A percentile compares a stretch with the other conserved stretches of the same genome.
phyloP scores from a whole-genome alignment of 176 grass and related monocot genomes.

The Eragrostis curvula region DNA sequence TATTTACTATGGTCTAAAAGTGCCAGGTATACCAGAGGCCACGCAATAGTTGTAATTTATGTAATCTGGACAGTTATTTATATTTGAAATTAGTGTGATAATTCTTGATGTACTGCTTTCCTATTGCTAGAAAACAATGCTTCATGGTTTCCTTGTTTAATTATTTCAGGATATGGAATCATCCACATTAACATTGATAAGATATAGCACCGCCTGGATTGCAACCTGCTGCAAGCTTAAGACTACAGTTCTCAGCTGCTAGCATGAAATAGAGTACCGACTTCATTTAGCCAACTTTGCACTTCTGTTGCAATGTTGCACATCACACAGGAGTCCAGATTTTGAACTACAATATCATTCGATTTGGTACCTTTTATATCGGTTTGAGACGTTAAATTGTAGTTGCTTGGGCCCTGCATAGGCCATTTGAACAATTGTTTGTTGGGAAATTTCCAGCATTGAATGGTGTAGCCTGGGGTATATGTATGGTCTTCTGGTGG shows the following conservation, averaged over 20 bases:
- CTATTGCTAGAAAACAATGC: neutral
- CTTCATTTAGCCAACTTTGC: conserved; percentile 16
- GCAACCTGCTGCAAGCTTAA: neutral
- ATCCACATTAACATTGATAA: conserved; percentile 20
- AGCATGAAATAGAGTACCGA: conserved; percentile 28
- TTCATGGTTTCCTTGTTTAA: conserved; percentile 20
- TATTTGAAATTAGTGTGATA: neutral
- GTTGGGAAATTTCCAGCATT: too few relatives aligned
- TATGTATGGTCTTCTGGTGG: too few relatives aligned
- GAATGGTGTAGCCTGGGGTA: too few relatives aligned
- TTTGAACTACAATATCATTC: neutral
- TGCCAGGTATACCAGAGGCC: neutral
- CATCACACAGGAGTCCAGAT: neutral
- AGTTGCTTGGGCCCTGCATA: neutral
- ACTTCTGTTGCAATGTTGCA: conserved; percentile 6
- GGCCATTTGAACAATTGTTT: neutral
- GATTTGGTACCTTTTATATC: neutral
- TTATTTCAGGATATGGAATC: conserved; percentile 49
- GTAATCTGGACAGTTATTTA: neutral
- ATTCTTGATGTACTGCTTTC: neutral
- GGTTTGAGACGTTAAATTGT: neutral
- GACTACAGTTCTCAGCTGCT: conserved; percentile 24
- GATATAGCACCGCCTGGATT: conserved; percentile 33
- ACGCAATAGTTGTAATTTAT: neutral
- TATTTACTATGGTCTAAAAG: neutral